phyloP scores from a whole-genome alignment of 257 asterid genomes.

The Ballota nigra region DNA sequence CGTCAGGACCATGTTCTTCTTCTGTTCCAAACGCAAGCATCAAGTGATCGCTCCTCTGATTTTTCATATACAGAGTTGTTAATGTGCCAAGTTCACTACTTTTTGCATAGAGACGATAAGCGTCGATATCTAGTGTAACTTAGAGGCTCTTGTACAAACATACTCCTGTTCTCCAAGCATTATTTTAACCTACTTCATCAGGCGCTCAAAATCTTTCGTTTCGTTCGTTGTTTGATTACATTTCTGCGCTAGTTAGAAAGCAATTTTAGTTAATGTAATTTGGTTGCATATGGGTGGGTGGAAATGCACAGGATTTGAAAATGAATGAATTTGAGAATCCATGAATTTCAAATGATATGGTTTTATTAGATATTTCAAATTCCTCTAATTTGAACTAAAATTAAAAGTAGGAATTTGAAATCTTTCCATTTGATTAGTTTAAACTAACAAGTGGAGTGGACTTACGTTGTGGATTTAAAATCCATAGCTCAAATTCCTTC shows the following conservation, averaged over 20 bases:
- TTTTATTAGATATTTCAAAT: too few relatives aligned
- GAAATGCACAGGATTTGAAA: too few relatives aligned
- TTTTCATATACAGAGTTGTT: neutral
- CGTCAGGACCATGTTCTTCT: conserved; percentile 86
- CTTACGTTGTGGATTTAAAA: too few relatives aligned
- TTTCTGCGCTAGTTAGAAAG: neutral
- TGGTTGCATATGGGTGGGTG: too few relatives aligned
- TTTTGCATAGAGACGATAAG: neutral
- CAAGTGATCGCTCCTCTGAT: conserved; percentile 32
- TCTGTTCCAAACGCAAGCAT: conserved; percentile 61
- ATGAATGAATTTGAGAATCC: too few relatives aligned
- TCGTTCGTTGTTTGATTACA: neutral
- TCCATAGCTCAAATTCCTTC: too few relatives aligned
- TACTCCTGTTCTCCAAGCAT: neutral
- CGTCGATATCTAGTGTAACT: neutral
- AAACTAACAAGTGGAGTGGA: too few relatives aligned
- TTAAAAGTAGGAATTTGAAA: too few relatives aligned
- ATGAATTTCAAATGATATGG: too few relatives aligned
- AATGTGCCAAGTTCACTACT: neutral
- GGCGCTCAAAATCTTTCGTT: neutral
- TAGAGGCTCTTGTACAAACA: conserved; percentile 11
- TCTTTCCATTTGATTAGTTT: too few relatives aligned
- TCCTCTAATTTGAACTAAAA: too few relatives aligned
- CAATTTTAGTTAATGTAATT: neutral
- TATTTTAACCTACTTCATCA: neutral